A percentile compares a stretch with the other conserved stretches of the same genome.
phyloP scores from a whole-genome alignment of 2,329 filamentous ascomycete species.

The Pyricularia grisea region DNA sequence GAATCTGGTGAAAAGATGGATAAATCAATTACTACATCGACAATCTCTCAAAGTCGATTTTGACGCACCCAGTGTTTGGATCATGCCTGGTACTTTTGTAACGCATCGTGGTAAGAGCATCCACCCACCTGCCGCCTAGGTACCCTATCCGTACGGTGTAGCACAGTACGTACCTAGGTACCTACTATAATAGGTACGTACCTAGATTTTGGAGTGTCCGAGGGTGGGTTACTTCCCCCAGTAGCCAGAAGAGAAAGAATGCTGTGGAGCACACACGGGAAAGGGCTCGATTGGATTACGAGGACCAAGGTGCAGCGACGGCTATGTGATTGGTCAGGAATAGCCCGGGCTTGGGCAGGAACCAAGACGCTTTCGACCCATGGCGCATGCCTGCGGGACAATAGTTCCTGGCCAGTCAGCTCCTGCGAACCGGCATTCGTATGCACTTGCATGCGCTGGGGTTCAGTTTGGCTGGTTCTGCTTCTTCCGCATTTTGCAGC shows the following conservation, averaged over 20 bases:
- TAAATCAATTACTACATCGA: neutral
- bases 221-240: neutral
- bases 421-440: neutral
- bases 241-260: neutral
- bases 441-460: neutral
- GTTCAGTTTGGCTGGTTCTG: neutral
- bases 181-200: too few relatives aligned
- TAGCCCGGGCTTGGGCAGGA: neutral
- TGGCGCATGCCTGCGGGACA: neutral
- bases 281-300: neutral
- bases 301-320: neutral
- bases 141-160: too few relatives aligned
- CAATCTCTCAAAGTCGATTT: neutral
- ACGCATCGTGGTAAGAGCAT: neutral
- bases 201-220: neutral
- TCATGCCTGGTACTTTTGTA: neutral
- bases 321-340: neutral
- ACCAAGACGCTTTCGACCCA: neutral
- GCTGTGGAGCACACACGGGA: neutral
- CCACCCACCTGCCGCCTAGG: too few relatives aligned
- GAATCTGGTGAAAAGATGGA: neutral
- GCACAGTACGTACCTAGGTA: too few relatives aligned
- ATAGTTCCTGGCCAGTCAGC: neutral
- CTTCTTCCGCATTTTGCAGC: neutral
- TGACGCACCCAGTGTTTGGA: neutral